Conservation (phyloP, 768 basidiomycete genomes). For the Cyathus striatus region DNA sequence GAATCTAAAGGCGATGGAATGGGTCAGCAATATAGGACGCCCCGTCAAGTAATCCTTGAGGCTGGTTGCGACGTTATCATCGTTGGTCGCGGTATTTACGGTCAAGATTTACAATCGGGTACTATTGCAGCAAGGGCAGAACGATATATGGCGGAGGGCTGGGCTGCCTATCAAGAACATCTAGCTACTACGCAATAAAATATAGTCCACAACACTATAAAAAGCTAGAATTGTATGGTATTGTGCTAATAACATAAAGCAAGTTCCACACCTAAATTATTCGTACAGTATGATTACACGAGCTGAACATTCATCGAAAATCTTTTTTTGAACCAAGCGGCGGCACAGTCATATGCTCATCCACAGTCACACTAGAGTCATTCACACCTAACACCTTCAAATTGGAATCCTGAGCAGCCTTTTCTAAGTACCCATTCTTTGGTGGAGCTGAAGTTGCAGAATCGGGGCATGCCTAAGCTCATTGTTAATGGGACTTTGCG, state of each 20-base stretch:
- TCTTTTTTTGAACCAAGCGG: constrained; percentile 12
- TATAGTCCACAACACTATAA: too few relatives aligned
- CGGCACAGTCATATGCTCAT: constrained; percentile 37
- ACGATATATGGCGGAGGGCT: constrained; percentile 80
- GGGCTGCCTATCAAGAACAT: constrained; percentile 82
- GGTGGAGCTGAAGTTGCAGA: too few relatives aligned
- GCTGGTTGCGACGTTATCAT: constrained; percentile 95
- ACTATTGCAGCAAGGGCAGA: constrained; percentile 65
- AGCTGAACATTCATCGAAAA: constrained; percentile 1
- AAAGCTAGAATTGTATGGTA: too few relatives aligned
- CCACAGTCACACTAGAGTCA: constrained; percentile 20
- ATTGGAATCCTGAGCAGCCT: not conserved
- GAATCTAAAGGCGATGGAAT: constrained; percentile 74
- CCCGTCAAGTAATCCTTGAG: constrained; percentile 72
- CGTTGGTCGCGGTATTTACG: constrained; percentile 93
- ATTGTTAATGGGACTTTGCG: constrained; percentile 6
- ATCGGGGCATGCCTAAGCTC: not conserved
- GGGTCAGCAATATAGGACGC: constrained; percentile 96
- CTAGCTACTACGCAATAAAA: constrained; percentile 11
- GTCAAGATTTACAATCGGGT: constrained; percentile 41
- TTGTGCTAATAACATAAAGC: not conserved
- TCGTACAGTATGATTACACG: too few relatives aligned
- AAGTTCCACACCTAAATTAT: not conserved
- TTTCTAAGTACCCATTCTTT: not conserved
- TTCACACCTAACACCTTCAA: constrained; percentile 4